phyloP scores from a whole-genome alignment of 441 rosid genomes.

The Viola pubescens region DNA sequence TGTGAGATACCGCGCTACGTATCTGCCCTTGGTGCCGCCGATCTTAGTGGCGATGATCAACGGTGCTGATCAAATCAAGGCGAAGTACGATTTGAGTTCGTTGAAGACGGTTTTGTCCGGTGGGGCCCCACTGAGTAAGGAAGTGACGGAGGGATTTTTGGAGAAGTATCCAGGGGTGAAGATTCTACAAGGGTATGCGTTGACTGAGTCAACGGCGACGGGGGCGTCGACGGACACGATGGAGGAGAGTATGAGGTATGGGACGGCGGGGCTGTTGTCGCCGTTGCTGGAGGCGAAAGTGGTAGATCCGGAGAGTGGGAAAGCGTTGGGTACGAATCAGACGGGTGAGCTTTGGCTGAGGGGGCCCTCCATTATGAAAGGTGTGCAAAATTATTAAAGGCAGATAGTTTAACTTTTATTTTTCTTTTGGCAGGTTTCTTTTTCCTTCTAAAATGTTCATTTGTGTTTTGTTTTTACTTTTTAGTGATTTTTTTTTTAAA shows the following conservation, averaged over 20 bases:
- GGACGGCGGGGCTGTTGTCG: conserved; percentile 74
- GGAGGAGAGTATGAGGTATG: conserved; percentile 82
- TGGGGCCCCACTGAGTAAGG: conserved; percentile 90
- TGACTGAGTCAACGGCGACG: conserved; percentile 73
- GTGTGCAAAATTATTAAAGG: conserved; percentile 19
- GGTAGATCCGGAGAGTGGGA: conserved; percentile 59
- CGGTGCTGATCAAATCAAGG: conserved; percentile 45
- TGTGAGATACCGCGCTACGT: conserved; percentile 47
- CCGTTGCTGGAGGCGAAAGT: conserved; percentile 76
- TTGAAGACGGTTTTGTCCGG: conserved; percentile 53
- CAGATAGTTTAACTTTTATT: neutral
- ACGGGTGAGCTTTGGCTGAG: conserved; percentile 96
- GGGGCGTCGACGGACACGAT: conserved; percentile 64
- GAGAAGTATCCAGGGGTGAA: conserved; percentile 53
- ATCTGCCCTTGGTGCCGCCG: conserved; percentile 77
- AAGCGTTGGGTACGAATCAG: conserved; percentile 40
- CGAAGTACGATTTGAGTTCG: conserved; percentile 67
- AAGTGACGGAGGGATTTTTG: conserved; percentile 70
- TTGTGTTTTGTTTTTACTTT: neutral
- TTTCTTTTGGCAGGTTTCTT: neutral
- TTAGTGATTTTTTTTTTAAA: neutral
- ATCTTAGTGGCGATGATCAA: conserved; percentile 72
- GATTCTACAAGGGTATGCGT: conserved; percentile 79
- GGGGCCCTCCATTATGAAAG: conserved; percentile 89
- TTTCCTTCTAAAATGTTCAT: neutral